These are phyloP conservation scores for Apiospora saccharicola DNA, from an alignment of 2,329 filamentous ascomycete species.

Conservation along the genomic window DNA sequence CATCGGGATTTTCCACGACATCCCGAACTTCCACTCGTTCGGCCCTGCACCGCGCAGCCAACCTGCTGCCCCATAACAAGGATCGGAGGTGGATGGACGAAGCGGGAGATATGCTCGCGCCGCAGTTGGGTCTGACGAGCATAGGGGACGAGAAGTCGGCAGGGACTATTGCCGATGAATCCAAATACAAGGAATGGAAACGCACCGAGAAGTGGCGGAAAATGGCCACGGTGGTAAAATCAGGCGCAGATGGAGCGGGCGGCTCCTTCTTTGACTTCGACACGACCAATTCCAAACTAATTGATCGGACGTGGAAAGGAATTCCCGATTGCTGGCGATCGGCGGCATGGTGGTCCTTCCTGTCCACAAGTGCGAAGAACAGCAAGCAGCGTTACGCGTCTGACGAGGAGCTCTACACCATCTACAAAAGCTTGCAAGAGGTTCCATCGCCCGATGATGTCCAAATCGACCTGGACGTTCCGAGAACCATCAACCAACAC, in stretches of 20 bases:
- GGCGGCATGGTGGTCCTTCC: slow-evolving; percentile 93
- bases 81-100: slow-evolving; percentile 69
- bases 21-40: slow-evolving; percentile 63
- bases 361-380: slow-evolving; percentile 77
- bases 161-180: slow-evolving; percentile 59
- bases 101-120: slow-evolving; percentile 71
- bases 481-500: slow-evolving; percentile 91
- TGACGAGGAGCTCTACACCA: slow-evolving; percentile 74
- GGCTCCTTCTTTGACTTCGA: slow-evolving; percentile 82
- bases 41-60: slow-evolving; percentile 64
- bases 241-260: slow-evolving; percentile 60
- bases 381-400: slow-evolving; percentile 64
- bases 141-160: slow-evolving; percentile 62
- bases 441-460: slow-evolving; percentile 86
- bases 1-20: slow-evolving; percentile 58
- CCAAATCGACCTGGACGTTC: slow-evolving; percentile 97
- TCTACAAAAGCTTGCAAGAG: slow-evolving; percentile 77
- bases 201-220: slow-evolving; percentile 72
- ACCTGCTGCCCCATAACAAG: slow-evolving; percentile 66
- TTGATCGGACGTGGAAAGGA: slow-evolving; percentile 95
- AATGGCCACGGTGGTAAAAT: slow-evolving; percentile 66
- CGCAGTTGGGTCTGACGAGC: slow-evolving; percentile 64
- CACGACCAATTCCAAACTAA: slow-evolving; percentile 79
- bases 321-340: slow-evolving; percentile 96
- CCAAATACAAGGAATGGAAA: slow-evolving; percentile 69